Evolutionary conservation across 495 filamentous ascomycete genomes (phyloP).

Genomic region (Cladorrhinum samala): DNA sequence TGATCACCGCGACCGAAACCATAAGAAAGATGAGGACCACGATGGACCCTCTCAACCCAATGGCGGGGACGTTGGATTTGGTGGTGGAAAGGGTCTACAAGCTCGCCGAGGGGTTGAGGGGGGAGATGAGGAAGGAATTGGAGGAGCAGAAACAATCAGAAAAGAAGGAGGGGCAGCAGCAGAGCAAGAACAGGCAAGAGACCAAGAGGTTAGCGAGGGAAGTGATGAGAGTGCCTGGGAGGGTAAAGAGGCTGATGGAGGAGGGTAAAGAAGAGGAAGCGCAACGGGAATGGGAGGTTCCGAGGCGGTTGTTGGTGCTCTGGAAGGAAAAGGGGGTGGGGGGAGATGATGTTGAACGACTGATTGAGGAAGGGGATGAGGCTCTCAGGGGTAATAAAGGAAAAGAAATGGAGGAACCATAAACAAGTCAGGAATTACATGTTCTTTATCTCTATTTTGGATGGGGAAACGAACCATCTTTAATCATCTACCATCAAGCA

Average conservation of each 20-base stretch:
- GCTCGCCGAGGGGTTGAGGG: conserved; percentile 60
- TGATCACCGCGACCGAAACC: conserved; percentile 91
- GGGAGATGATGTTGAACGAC: conserved; percentile 40
- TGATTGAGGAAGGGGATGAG: conserved; percentile 33
- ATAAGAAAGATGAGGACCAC: conserved; percentile 72
- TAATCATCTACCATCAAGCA: neutral
- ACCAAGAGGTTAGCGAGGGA: conserved; percentile 65
- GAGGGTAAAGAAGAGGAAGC: conserved; percentile 58
- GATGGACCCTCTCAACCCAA: conserved; percentile 68
- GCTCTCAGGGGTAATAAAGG: neutral
- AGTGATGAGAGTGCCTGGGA: conserved; percentile 55
- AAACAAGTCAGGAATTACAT: too few relatives aligned
- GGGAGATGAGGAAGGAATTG: conserved; percentile 41
- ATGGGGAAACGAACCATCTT: too few relatives aligned
- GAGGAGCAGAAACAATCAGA: neutral
- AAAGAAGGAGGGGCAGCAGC: conserved; percentile 48
- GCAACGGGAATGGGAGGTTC: conserved; percentile 47
- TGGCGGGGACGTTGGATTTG: conserved; percentile 65
- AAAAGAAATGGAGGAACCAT: neutral
- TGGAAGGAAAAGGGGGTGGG: conserved; percentile 49
- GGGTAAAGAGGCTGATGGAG: conserved; percentile 53
- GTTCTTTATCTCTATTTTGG: too few relatives aligned
- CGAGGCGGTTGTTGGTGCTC: conserved; percentile 47
- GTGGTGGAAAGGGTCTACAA: conserved; percentile 78
- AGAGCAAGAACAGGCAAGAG: too few relatives aligned